phyloP scores from a whole-genome alignment of 768 basidiomycete genomes.

The Zangia roseola region DNA sequence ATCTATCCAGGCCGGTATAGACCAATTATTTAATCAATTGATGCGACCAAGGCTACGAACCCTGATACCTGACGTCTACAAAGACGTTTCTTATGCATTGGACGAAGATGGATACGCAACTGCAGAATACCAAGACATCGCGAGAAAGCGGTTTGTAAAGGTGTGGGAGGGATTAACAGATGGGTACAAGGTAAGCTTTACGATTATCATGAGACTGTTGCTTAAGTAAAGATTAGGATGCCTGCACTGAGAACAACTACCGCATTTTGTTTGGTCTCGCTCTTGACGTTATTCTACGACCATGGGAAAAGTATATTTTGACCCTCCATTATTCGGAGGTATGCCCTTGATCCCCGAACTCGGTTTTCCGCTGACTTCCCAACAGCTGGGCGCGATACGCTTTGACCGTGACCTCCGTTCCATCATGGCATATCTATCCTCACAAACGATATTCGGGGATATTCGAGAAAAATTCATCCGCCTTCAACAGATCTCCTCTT shows the following conservation, averaged over 20 bases:
- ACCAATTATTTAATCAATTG: slow-evolving; percentile 94
- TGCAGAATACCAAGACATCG: slow-evolving; percentile 82
- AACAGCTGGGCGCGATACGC: slow-evolving; percentile 89
- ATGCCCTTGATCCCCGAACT: slow-evolving; percentile 13
- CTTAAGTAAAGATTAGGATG: slow-evolving; percentile 50
- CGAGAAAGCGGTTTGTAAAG: slow-evolving; percentile 88
- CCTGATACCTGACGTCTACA: slow-evolving; percentile 84
- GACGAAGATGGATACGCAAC: slow-evolving; percentile 85
- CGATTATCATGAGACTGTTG: background rate
- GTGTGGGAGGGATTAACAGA: slow-evolving; percentile 85
- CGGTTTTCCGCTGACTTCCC: slow-evolving; percentile 1
- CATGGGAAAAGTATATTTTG: slow-evolving; percentile 90
- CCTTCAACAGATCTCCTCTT: slow-evolving; percentile 88
- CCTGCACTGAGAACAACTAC: slow-evolving; percentile 87
- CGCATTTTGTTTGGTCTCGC: slow-evolving; percentile 81
- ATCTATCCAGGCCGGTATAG: slow-evolving; percentile 65
- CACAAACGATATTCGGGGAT: slow-evolving; percentile 88
- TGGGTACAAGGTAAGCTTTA: slow-evolving; percentile 71
- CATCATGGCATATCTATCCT: slow-evolving; percentile 77
- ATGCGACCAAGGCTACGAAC: slow-evolving; percentile 84
- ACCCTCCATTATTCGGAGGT: slow-evolving; percentile 88
- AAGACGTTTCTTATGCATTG: slow-evolving; percentile 82
- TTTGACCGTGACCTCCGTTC: slow-evolving; percentile 92
- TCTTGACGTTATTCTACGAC: slow-evolving; percentile 85
- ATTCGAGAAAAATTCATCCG: slow-evolving; percentile 89